Percentiles rank a stretch among this genome's conserved stretches.
Evolutionary conservation across 2,329 filamentous ascomycete genomes (phyloP).

Genomic region (Xylariomycetidae sp.): DNA sequence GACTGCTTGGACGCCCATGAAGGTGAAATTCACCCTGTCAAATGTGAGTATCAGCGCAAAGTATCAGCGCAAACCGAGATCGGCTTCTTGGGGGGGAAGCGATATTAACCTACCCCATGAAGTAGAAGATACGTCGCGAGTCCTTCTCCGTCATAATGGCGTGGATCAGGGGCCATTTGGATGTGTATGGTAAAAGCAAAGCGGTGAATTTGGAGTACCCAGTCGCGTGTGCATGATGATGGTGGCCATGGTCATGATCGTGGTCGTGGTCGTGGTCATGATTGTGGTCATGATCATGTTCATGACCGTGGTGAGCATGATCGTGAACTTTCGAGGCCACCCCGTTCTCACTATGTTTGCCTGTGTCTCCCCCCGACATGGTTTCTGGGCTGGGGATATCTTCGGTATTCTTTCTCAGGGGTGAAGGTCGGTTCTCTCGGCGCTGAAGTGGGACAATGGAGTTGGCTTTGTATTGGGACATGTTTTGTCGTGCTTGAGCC

Average conservation of each 20-base stretch:
- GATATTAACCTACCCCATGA: slow-evolving; percentile 67
- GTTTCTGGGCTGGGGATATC: slow-evolving; percentile 17
- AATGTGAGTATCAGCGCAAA: slow-evolving; percentile 4
- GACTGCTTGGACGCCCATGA: slow-evolving; percentile 91
- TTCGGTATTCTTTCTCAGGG: slow-evolving; percentile 24
- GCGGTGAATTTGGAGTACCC: slow-evolving; percentile 72
- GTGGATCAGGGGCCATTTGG: slow-evolving; percentile 72
- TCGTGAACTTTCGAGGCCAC: slow-evolving; percentile 20
- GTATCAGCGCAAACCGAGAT: too few relatives aligned
- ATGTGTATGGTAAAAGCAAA: slow-evolving; percentile 64
- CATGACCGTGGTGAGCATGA: slow-evolving; percentile 15
- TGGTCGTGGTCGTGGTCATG: slow-evolving; percentile 10
- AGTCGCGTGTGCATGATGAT: slow-evolving; percentile 39
- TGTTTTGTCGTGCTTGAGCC: slow-evolving; percentile 19
- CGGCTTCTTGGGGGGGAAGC: too few relatives aligned
- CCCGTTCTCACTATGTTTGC: slow-evolving; percentile 11
- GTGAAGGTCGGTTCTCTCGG: slow-evolving; percentile 29
- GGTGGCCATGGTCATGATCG: slow-evolving; percentile 4
- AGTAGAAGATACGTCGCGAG: slow-evolving; percentile 93
- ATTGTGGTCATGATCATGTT: slow-evolving; percentile 17
- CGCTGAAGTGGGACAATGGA: slow-evolving; percentile 27
- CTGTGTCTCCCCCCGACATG: slow-evolving; percentile 9
- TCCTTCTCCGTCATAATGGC: slow-evolving; percentile 87
- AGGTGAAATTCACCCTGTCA: slow-evolving; percentile 78
- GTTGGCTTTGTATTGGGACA: slow-evolving; percentile 29